Evolutionary conservation across 371 early-diverging fungal genomes (phyloP), one percentile per base, ranked within the genome.

Genomic region (Thermomucor indicae-seudaticae): DNA sequence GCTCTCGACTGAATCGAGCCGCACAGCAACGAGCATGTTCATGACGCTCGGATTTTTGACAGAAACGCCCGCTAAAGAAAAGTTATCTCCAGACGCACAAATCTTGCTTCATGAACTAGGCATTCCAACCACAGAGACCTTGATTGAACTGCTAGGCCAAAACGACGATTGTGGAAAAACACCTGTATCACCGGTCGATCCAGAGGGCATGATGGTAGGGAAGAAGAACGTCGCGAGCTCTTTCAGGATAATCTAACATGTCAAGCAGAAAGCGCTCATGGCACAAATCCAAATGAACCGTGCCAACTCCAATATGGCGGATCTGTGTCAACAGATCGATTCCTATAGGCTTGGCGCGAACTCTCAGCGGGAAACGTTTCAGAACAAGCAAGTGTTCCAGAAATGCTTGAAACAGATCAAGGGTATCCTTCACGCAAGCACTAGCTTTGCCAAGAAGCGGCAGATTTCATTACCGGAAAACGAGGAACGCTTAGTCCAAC

Each of bases 251-350:
- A 11, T 14, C 5, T 11, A 7, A 47, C 8, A 44, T 34, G 43
- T 11, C 30, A 29, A 42, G 12, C 54, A 70, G 70, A 73, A 73
- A 50, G 75, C 75, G 8, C 50, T 75, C 19, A 70, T 75, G 70
- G 76, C 76, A 11, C 76, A 75, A 34, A 75, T 75, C 19, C 62
- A 75, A 42, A 75, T 75, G 76, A 75, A 75, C 32, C 55, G 76
- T 43, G 76, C 76, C 43, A 75, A 71, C 23, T 72, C 72, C 10
- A 76, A 76, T 22, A 70, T 76, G 70, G 72, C 72, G 2, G 77
- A 76, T 29, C 50, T 76, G 11, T 76, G 77, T 45, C 72, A 70
- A 40, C 72, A 76, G 35, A 76, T 76, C 32, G 77, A 76, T 42
- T 64, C 68, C 0, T 76, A 70, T 27, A 60, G 77, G 2, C 35